Conservation (phyloP, 768 basidiomycete genomes). For the Pleurotus cornucopiae region DNA sequence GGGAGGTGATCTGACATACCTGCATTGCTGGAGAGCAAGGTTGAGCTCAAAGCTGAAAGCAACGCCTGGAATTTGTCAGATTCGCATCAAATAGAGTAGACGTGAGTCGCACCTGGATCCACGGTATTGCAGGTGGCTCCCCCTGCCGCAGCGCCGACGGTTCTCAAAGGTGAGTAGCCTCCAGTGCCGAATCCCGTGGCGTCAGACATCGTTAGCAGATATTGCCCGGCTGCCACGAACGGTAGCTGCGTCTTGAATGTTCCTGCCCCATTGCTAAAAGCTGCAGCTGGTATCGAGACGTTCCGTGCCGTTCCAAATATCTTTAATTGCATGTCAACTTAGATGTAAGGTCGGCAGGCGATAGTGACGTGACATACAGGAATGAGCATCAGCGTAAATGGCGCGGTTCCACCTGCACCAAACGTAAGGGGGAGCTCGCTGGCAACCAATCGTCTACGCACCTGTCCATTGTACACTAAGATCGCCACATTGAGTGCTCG, state of each 20-base stretch:
- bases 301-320: constrained; percentile 50
- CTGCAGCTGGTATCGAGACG: constrained; percentile 48
- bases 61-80: constrained; percentile 20
- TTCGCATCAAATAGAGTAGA: neutral
- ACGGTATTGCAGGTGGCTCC: constrained; percentile 46
- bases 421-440: neutral
- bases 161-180: constrained; percentile 46
- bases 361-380: constrained; percentile 38
- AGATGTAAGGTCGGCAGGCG: neutral
- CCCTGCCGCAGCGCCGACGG: constrained; percentile 41
- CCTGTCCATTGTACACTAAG: constrained; percentile 63
- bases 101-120: constrained; percentile 29
- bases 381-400: constrained; percentile 45
- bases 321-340: constrained; percentile 26
- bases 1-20: constrained; percentile 30
- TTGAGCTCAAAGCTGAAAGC: constrained; percentile 49
- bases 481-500: constrained; percentile 58
- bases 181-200: constrained; percentile 65
- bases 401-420: constrained; percentile 50
- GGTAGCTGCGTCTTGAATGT: constrained; percentile 46
- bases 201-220: constrained; percentile 70
- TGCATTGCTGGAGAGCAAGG: constrained; percentile 55
- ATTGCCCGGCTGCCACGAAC: constrained; percentile 29
- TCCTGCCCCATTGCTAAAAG: constrained; percentile 51
- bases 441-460: constrained; percentile 20